Base-by-base conservation (phyloP, 1,139 yeast genomes). In the Candida frijolesensis region DNA sequence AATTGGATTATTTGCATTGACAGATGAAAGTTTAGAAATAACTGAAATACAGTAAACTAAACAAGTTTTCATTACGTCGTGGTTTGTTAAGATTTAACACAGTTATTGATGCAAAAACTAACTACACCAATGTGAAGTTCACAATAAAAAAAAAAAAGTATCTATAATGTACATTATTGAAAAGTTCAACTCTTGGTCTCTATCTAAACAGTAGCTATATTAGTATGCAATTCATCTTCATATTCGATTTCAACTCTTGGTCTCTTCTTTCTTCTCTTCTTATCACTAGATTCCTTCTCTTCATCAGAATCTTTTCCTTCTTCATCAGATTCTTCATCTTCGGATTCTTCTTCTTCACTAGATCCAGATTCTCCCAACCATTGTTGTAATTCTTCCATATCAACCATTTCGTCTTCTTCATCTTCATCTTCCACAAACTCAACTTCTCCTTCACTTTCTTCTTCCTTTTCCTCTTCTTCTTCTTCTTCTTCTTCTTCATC, bases 341-440 rank as follows among this genome's bases (percentile, higher is more conserved):
- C 79, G 19, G 64, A 62, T 37, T 70, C 74, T 32, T 62, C 62
- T 18, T 70, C 76, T 6, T 71, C 76, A 44, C 72, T 82, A 51
- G 80, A 76, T 19, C 30, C 42, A 37, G 86, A 79, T 47, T 81
- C 88, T 56, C 85, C 96, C 48, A 92, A 79, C 97, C 97, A 91
- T 67, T 82, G 85, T 69, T 91, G 96, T 56, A 91, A 75, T 62
- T 91, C 97, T 70, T 91, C 97, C 74, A 91, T 81, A 64, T 92
- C 97, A 25, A 88, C 96, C 62, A 89, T 75, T 54, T 91, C 97
- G 54, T 87, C 96, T 39, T 88, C 96, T 38, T 38, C 42, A 16
- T 85, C 95, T 47, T 87, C 86, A 57, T 88, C 97, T 65, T 85
- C 94, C 40, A 88, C 96, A 61, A 84, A 87, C 65, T 90, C 97